Base-by-base conservation (phyloP, 306 rosid species). In the Alnus rubra region DNA sequence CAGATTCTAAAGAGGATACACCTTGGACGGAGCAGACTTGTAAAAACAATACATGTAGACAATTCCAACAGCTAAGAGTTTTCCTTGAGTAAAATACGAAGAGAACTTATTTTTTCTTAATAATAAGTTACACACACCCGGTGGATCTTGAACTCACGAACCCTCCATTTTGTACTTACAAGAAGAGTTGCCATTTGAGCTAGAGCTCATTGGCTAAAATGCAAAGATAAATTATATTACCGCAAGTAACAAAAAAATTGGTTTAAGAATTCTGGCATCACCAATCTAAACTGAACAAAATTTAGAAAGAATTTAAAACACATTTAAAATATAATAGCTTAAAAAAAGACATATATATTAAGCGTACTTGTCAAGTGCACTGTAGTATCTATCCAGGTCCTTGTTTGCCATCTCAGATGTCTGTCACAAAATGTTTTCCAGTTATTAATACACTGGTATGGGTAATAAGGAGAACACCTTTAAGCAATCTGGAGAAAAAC, bases 331-430 rank as follows among this genome's bases (percentile, higher is more conserved):
- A 54, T 42, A 8, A 44, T 4, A 30, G 51, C 3, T 44, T 31
- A 47, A 70, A 4, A 33, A 7, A 67, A 73, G 2, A 37, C 7
- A 63, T 60, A 14, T 77, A 51, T 39, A 48, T n/a, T n/a, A 77
- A 85, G 78, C 91, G 91, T 83, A 95, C 98, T 92, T 95, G 80
- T 95, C 98, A 76, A 95, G 92, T 1, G 98, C 98, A 87, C 82
- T 89, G 92, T 95, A 91, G 85, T 95, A 95, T 95, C 95, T 91
- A 81, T 95, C 97, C 87, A 95, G 89, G 79, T 95, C 98, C 94
- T 92, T 95, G 92, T 95, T 95, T 79, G 98, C 98, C 98, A 95
- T 95, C 84, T 92, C 97, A 73, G 95, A 89, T 76, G 98, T 95
- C 98, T 95, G 87, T 63, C 59, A 81, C 56, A 75, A 82, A 87